These are phyloP conservation scores for Monilinia fructicola DNA, from an alignment of 2,329 filamentous ascomycete genomes.

Conservation along the genomic window DNA sequence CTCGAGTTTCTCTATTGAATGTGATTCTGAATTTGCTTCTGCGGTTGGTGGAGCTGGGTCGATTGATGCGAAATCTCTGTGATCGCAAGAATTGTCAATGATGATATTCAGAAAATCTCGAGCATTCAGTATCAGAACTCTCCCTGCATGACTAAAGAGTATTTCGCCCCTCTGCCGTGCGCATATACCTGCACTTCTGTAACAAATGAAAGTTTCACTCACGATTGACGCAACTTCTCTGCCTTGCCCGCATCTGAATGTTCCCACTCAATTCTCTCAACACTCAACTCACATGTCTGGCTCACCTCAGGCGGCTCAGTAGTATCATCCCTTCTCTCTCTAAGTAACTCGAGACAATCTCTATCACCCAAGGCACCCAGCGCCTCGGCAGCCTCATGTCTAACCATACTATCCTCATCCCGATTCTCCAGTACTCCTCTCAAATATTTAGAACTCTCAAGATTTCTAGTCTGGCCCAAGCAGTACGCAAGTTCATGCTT, in stretches of 20 bases:
- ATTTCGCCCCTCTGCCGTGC: background rate
- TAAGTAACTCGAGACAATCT: constrained; percentile 71
- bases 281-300: constrained; percentile 96
- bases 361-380: constrained; percentile 80
- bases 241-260: constrained; percentile 67
- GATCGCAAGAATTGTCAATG: constrained; percentile 29
- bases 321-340: constrained; percentile 68
- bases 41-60: constrained; percentile 91
- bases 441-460: constrained; percentile 70
- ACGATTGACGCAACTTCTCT: constrained; percentile 84
- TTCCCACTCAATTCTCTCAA: constrained; percentile 93
- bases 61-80: constrained; percentile 89
- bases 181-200: background rate
- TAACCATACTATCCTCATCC: constrained; percentile 89
- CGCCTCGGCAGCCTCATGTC: constrained; percentile 95
- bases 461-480: constrained; percentile 83
- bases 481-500: constrained; percentile 99
- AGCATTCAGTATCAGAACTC: background rate
- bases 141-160: background rate
- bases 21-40: constrained; percentile 65
- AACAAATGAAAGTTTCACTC: constrained; percentile 36
- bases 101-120: constrained; percentile 15
- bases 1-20: constrained; percentile 72
- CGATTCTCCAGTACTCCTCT: constrained; percentile 72
- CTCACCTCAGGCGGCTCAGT: constrained; percentile 78